phyloP scores from a whole-genome alignment of 2,329 filamentous ascomycete genomes.

The Anisogramma anomala region DNA sequence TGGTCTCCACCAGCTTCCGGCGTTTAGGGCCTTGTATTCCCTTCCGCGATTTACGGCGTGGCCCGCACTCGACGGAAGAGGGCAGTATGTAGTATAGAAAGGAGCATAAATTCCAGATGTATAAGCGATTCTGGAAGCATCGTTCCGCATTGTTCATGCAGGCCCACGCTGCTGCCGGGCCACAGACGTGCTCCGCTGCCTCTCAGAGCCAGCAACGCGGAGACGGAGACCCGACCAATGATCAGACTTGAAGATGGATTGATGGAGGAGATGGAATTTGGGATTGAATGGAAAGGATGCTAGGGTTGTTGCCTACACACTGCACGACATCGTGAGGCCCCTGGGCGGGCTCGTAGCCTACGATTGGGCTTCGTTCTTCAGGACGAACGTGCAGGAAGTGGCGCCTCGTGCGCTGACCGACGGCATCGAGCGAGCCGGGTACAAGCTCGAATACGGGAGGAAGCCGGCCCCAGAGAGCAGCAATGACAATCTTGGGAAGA shows the following conservation, averaged over 20 bases:
- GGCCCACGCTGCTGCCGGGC: neutral
- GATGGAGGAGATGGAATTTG: neutral
- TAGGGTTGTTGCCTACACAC: neutral
- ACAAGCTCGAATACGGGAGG: neutral
- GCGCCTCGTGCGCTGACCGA: neutral
- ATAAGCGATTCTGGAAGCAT: no score
- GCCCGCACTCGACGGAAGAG: neutral
- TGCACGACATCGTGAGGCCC: neutral
- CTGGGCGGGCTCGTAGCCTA: neutral
- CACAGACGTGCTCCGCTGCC: neutral
- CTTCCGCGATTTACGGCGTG: neutral
- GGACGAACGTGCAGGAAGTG: neutral
- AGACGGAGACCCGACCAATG: constrained; percentile 1
- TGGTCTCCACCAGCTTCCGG: constrained; percentile 4
- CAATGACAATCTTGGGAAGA: neutral
- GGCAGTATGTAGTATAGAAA: no score
- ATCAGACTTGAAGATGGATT: constrained; percentile 9
- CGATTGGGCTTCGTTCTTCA: neutral
- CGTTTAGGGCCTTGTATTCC: neutral
- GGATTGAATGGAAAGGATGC: neutral
- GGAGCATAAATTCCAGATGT: no score
- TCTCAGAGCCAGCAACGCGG: neutral
- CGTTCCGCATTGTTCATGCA: constrained; percentile 7
- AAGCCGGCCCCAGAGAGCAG: neutral
- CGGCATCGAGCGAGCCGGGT: neutral